Evolutionary conservation across 2,329 filamentous ascomycete species (phyloP).

Genomic region (Cordyceps militaris): DNA sequence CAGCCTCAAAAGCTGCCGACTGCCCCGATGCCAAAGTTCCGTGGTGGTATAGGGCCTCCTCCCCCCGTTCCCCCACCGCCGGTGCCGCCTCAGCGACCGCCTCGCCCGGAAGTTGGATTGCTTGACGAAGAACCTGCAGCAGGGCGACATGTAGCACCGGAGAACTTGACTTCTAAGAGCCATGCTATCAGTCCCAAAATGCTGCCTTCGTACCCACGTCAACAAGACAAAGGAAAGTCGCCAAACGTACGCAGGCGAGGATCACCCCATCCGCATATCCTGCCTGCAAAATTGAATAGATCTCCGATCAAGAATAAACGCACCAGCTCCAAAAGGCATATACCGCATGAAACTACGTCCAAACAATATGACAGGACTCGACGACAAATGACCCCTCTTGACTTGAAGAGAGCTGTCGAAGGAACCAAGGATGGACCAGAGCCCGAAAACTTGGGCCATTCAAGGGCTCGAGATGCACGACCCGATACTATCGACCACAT

Average conservation of each 20-base stretch:
- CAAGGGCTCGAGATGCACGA: not conserved
- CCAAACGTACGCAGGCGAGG: not conserved
- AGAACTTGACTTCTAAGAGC: constrained; percentile 5
- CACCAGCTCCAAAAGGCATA: not conserved
- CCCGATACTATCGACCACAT: constrained; percentile 14
- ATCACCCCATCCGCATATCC: not conserved
- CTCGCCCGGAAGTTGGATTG: constrained; percentile 8
- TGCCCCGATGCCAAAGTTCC: not conserved
- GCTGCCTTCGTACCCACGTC: not conserved
- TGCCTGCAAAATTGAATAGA: not conserved
- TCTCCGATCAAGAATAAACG: not conserved
- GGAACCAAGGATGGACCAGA: not conserved
- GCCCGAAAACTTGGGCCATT: not conserved
- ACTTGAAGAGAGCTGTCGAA: not conserved
- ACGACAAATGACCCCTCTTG: not conserved
- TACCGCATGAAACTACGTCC: constrained; percentile 7
- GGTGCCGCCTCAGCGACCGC: constrained; percentile 11
- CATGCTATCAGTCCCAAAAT: constrained; percentile 11
- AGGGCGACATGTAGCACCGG: not conserved
- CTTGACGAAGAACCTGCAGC: constrained; percentile 1
- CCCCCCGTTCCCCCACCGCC: constrained; percentile 8
- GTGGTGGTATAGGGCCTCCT: constrained; percentile 5
- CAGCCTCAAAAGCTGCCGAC: constrained; percentile 17
- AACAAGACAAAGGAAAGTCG: not conserved
- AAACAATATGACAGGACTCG: constrained; percentile 7